Conservation (phyloP, 495 filamentous ascomycete genomes). For the Margaritispora aquatica region DNA sequence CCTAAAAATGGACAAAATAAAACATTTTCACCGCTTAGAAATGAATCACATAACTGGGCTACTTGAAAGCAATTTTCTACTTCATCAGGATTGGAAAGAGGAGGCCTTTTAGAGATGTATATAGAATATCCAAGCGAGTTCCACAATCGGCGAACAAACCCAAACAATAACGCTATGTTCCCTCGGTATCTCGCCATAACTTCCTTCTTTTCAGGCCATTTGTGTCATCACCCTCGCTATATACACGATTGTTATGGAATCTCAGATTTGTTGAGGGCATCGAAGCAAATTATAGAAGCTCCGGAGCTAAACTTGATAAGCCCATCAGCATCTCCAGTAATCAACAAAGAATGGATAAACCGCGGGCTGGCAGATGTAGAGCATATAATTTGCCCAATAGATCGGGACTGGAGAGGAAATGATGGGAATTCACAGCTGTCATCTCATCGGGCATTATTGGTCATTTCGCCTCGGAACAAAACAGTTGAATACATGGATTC, state of each 20-base stretch:
- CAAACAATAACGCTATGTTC: neutral
- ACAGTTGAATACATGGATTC: neutral
- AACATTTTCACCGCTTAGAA: neutral
- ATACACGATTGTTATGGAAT: too few species aligned
- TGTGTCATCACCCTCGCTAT: neutral
- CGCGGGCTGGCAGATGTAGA: neutral
- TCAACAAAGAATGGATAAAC: neutral
- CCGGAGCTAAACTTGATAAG: neutral
- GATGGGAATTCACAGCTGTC: neutral
- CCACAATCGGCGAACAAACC: neutral
- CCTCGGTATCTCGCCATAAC: neutral
- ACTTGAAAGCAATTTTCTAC: neutral
- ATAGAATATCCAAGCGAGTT: neutral
- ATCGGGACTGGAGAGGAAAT: neutral
- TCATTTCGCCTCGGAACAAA: neutral
- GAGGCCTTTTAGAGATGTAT: neutral
- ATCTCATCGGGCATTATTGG: neutral
- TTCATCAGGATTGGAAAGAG: too few species aligned
- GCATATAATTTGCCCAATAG: neutral
- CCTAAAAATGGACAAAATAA: too few species aligned
- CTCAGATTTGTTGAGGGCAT: too few species aligned
- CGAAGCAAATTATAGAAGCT: neutral
- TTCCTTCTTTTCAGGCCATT: neutral
- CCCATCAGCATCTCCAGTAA: neutral
- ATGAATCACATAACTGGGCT: neutral